A percentile compares a stretch with the other conserved stretches of the same genome.
Evolutionary conservation across 1,139 yeast species (phyloP).

Genomic region (Dujonia santamariae): DNA sequence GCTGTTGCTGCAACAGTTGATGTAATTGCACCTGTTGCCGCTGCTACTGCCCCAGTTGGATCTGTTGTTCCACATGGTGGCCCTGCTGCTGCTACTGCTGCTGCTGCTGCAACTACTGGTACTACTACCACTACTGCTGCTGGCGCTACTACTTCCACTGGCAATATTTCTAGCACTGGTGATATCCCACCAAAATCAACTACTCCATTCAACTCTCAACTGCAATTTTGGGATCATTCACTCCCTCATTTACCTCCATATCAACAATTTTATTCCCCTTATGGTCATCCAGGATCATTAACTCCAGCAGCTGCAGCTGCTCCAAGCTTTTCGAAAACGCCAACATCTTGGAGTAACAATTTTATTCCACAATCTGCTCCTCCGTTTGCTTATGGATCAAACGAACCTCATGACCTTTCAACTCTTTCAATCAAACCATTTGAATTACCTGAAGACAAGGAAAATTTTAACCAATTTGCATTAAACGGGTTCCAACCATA

Average conservation of each 20-base stretch:
- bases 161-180: neutral
- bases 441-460: constrained; percentile 32
- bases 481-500: constrained; percentile 3
- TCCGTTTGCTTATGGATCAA: constrained; percentile 19
- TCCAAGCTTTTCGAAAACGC: constrained; percentile 16
- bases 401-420: constrained; percentile 1
- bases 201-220: constrained; percentile 6
- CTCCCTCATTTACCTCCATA: constrained; percentile 17
- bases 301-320: constrained; percentile 24
- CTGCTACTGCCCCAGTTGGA: constrained; percentile 5
- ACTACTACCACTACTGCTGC: constrained; percentile 6
- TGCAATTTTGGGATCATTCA: constrained; percentile 7
- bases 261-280: neutral
- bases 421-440: constrained; percentile 27
- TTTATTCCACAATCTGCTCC: constrained; percentile 38
- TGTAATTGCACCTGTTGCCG: neutral
- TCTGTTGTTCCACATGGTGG: no score
- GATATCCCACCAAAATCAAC: constrained; percentile 4
- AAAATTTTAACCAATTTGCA: constrained; percentile 8
- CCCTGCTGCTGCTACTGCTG: neutral
- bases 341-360: constrained; percentile 27
- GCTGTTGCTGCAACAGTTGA: neutral
- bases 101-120: neutral
- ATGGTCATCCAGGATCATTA: constrained; percentile 22
- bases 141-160: neutral